Evolutionary conservation across 345 rosid species (phyloP).

Genomic region (Microcos paniculata): DNA sequence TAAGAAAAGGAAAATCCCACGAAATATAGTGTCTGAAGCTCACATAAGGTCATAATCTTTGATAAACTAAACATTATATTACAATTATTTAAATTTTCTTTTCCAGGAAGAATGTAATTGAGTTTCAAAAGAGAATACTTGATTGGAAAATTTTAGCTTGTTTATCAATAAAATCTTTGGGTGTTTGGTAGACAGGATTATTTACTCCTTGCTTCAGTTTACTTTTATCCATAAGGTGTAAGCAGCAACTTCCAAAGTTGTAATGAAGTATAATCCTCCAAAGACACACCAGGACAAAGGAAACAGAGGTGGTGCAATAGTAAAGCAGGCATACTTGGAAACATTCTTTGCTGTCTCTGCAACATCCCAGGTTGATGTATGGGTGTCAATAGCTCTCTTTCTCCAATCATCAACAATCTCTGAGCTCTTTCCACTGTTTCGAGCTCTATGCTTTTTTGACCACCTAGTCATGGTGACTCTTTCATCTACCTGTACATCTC

Average conservation of each 20-base stretch:
- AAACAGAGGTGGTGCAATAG: conserved; percentile 5
- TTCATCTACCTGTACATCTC: conserved; percentile 90
- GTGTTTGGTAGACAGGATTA: neutral
- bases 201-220: neutral
- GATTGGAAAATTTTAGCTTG: neutral
- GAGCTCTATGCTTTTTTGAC: conserved; percentile 70
- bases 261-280: neutral
- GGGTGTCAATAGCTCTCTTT: conserved; percentile 51
- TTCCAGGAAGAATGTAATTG: neutral
- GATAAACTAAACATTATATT: neutral
- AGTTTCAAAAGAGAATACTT: neutral
- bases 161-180: neutral
- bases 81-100: neutral
- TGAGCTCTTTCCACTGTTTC: conserved; percentile 52
- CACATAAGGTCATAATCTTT: neutral
- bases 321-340: conserved; percentile 45
- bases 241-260: conserved; percentile 4
- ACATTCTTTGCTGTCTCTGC: conserved; percentile 49
- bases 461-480: conserved; percentile 84
- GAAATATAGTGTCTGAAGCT: neutral
- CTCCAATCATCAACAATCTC: conserved; percentile 67
- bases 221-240: neutral
- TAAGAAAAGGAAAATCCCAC: neutral
- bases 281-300: neutral
- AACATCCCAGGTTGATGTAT: conserved; percentile 65